These are phyloP conservation scores for Bullera alba DNA, from an alignment of 768 basidiomycete genomes.

Conservation along the genomic window DNA sequence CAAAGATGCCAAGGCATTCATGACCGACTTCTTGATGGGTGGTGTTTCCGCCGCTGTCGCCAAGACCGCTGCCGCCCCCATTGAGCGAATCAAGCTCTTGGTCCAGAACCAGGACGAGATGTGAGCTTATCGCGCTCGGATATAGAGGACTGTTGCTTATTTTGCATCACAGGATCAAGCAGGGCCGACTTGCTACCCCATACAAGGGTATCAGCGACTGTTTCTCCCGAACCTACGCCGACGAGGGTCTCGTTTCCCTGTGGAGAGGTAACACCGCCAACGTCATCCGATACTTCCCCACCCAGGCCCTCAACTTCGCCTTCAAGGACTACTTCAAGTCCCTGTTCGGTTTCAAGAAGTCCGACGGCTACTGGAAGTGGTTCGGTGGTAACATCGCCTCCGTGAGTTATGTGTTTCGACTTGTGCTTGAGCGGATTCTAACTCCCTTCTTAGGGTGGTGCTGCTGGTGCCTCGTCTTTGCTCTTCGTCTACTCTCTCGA, in stretches of 20 bases:
- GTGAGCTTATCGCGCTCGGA: constrained; percentile 41
- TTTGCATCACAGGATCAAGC: constrained; percentile 73
- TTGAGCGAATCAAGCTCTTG: constrained; percentile 98
- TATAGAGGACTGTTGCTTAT: neutral
- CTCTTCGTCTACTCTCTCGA: constrained; percentile 99
- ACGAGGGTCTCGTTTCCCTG: constrained; percentile 89
- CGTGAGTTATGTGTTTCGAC: constrained; percentile 9
- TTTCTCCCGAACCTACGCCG: constrained; percentile 81
- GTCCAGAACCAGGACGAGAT: constrained; percentile 99
- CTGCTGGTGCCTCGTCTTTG: constrained; percentile 94
- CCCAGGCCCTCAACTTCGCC: constrained; percentile 98
- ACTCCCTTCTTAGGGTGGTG: constrained; percentile 77
- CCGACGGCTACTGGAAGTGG: constrained; percentile 96
- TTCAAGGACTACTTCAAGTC: constrained; percentile 88
- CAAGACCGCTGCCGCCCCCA: constrained; percentile 98
- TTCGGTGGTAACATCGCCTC: constrained; percentile 83
- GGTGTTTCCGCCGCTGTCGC: constrained; percentile 74
- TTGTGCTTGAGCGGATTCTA: neutral
- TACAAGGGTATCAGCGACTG: constrained; percentile 97
- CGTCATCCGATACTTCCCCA: constrained; percentile 99
- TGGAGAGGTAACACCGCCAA: constrained; percentile 99
- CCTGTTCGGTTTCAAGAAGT: constrained; percentile 96
- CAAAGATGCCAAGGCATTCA: constrained; percentile 88
- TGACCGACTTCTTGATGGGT: constrained; percentile 49
- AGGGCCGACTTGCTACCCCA: constrained; percentile 89